Evolutionary conservation across 1,284 basidiomycete genomes (phyloP), one percentile per base, ranked within the genome.

Genomic region (Microbotryum lychnidis-dioicae): DNA sequence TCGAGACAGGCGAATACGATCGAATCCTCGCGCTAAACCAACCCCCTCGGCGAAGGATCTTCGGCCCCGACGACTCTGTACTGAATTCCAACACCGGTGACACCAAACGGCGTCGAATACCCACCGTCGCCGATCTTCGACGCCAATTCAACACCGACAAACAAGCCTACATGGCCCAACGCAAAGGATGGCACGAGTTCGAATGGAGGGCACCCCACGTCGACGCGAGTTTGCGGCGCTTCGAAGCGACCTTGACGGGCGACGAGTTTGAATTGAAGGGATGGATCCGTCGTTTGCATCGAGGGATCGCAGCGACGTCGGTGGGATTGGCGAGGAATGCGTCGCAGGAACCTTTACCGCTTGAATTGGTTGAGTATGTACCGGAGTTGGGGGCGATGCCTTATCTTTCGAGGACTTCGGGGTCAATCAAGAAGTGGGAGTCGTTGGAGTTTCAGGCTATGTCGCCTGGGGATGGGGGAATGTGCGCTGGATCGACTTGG

Each of bases 151-250:
- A 18, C n/a, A 25, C 50, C n/a, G 58, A 60, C 37, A 56, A 54
- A 44, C 42, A 60, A 52, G 10, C 25, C 16, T 65, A 62, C 45
- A 25, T 31, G 37, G 48, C 50, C 42, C 54, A 59, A 9, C 52
- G 31, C n/a, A 21, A 31, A 16, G 44, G 44, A 6, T 65, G 63
- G 63, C 53, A 60, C 18, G 9, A 47, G 16, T 65, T 45, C 42
- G 55, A 60, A 47, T 65, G 63, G 63, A 20, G 31, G 25, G 63
- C 63, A 8, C 63, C 63, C 6, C 25, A 46, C 10, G 21, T 57
- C 3, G 57, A 65, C 33, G 23, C 31, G 1, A 54, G 50, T 6
- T 25, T 65, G 5, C 6, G 33, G 16, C 44, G 55, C n/a, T 50
- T 62, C 25, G 31, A 59, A 21, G 31, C 33, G 23, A 47, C 51